A percentile compares a stretch with the other conserved stretches of the same genome.
phyloP scores from a whole-genome alignment of 768 basidiomycete genomes.

The Xanthoconium purpureum region DNA sequence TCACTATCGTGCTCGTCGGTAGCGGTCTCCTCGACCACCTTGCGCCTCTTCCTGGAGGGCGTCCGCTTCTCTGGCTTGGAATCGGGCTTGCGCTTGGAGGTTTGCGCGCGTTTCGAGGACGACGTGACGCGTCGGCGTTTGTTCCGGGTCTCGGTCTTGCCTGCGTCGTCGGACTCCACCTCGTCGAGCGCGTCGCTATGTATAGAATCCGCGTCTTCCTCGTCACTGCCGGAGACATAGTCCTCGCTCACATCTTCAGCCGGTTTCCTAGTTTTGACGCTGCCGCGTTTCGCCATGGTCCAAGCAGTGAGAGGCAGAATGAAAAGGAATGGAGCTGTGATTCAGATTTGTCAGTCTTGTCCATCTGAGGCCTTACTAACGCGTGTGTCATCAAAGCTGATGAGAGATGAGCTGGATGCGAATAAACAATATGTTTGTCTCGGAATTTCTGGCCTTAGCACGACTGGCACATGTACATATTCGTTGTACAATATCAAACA shows the following conservation, averaged over 20 bases:
- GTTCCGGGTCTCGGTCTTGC: slow-evolving; percentile 5
- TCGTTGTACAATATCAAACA: no score
- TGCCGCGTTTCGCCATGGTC: slow-evolving; percentile 18
- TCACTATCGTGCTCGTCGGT: slow-evolving; percentile 37
- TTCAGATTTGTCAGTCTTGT: background rate
- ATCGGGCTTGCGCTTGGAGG: slow-evolving; percentile 3
- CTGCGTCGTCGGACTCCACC: slow-evolving; percentile 30
- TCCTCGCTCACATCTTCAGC: slow-evolving; percentile 12
- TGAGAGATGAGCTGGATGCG: no score
- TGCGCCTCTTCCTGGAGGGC: slow-evolving; percentile 26
- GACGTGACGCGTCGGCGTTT: slow-evolving; percentile 24
- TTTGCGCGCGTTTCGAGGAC: slow-evolving; percentile 29
- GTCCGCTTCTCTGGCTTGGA: slow-evolving; percentile 12
- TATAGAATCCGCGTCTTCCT: slow-evolving; percentile 19
- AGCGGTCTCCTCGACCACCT: slow-evolving; percentile 9
- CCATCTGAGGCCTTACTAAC: no score
- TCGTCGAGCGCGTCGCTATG: slow-evolving; percentile 49
- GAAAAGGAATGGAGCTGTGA: background rate
- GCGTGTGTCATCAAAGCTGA: no score
- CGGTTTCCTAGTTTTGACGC: slow-evolving; percentile 3
- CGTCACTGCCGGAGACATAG: slow-evolving; percentile 8
- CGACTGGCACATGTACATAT: no score
- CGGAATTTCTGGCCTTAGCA: no score
- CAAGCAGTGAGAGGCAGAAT: background rate
- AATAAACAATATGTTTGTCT: no score